Evolutionary conservation across 2,329 filamentous ascomycete species (phyloP), one percentile per base, ranked within the genome.

Genomic region (Ophiocordyceps australis): DNA sequence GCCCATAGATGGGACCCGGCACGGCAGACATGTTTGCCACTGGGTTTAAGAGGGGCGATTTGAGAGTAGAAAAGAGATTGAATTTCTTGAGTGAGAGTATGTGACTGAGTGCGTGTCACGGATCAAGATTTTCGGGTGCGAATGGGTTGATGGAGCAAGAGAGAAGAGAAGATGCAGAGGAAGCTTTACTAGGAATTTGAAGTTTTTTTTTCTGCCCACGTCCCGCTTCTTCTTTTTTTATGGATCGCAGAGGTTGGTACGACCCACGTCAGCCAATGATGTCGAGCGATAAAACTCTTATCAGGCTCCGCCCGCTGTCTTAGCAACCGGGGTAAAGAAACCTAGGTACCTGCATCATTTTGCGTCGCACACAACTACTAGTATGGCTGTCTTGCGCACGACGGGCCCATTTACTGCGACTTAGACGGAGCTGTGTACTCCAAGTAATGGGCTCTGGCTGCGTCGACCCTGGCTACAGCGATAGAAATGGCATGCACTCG

Each of bases 1-100:
- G 76, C 56, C 85, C 83, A 52, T 89, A 98, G 49, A 95, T 65
- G 50, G 79, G 80, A 53, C 89, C 78, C 36, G 68, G 64, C 43
- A 65, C 46, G 36, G 61, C 49, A 51, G 65, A 57, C 67, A 73
- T 73, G 38, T 40, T 57, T 39, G 30, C 27, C 24, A 25, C n/a
- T 20, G 21, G 19, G 17, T 20, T 5, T 19, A 13, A 10, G n/a
- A 20, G n/a, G 20, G 12, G 12, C 15, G 9, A 21, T 22, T 21
- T 18, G 15, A 18, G 21, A n/a, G 28, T 19, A 22, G 25, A 29
- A 14, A 19, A 25, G 29, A 31, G 20, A 23, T 9, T 22, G 23
- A 20, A 19, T 14, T 10, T 19, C 17, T 19, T 10, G 17, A 19
- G 7, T 7, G 17, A 19, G 10, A 10, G 17, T 7, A 10, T 8